phyloP scores from a whole-genome alignment of 2,329 filamentous ascomycete species.

The Trichoderma sp. region DNA sequence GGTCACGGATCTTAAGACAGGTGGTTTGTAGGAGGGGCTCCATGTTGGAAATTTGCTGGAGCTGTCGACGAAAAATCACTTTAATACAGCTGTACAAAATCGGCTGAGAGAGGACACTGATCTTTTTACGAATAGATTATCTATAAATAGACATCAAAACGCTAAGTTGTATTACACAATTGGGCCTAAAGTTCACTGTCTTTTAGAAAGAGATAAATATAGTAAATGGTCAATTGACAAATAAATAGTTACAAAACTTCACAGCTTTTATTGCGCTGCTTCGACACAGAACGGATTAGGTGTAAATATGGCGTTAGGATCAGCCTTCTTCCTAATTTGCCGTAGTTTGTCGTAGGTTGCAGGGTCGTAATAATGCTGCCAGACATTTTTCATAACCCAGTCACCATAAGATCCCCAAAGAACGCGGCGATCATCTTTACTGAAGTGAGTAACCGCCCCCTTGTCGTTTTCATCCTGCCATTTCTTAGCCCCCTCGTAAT shows the following conservation, averaged over 20 bases:
- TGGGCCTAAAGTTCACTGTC: not conserved
- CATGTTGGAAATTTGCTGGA: not conserved
- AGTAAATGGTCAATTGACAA: not conserved
- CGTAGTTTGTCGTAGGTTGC: not conserved
- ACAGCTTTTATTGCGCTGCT: not conserved
- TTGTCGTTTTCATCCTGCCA: slow-evolving; percentile 1
- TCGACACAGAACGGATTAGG: not conserved
- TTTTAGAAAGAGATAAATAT: not conserved
- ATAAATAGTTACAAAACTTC: slow-evolving; percentile 16
- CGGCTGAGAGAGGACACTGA: not conserved
- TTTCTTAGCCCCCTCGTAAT: not conserved
- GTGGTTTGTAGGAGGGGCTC: not conserved
- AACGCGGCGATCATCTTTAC: not conserved
- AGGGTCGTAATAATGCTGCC: not conserved
- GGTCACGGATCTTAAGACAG: not conserved
- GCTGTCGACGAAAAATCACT: not conserved
- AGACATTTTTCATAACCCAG: not conserved
- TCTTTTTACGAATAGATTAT: not conserved
- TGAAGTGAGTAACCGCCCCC: not conserved
- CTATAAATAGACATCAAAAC: not conserved
- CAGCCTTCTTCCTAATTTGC: not conserved
- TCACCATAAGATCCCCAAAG: slow-evolving; percentile 1
- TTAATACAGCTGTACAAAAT: not conserved
- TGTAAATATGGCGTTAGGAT: not conserved
- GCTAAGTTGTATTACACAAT: not conserved